Conservation (phyloP, 202 grass and related monocot species). For the Saccharum hybrid region DNA sequence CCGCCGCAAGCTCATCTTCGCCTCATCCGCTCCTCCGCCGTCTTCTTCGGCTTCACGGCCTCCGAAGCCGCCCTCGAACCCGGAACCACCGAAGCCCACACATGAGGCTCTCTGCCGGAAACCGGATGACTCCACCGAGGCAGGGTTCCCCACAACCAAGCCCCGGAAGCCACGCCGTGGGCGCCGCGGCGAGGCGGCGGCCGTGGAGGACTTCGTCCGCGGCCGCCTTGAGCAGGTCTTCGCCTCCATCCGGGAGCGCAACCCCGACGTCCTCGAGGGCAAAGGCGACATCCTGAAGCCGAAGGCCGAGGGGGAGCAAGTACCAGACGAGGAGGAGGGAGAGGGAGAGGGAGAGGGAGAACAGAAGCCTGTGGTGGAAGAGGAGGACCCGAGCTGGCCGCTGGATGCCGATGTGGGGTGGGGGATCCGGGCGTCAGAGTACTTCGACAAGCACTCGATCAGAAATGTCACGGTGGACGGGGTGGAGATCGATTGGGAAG, state of each 20-base stretch:
- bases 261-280: slow-evolving; percentile 58
- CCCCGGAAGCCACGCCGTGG: slow-evolving; percentile 60
- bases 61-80: slow-evolving; percentile 25
- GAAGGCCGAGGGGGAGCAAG: not conserved
- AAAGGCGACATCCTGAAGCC: slow-evolving; percentile 57
- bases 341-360: slow-evolving; percentile 31
- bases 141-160: slow-evolving; percentile 53
- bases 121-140: not conserved
- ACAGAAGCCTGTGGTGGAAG: slow-evolving; percentile 65
- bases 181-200: slow-evolving; percentile 57
- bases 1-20: slow-evolving; percentile 21
- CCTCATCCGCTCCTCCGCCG: slow-evolving; percentile 51
- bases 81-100: not conserved
- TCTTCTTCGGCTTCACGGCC: slow-evolving; percentile 37
- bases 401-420: slow-evolving; percentile 86
- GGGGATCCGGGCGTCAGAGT: slow-evolving; percentile 82
- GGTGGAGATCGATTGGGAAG: slow-evolving; percentile 89
- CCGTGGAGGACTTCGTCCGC: slow-evolving; percentile 81
- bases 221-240: slow-evolving; percentile 75
- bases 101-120: not conserved
- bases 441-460: slow-evolving; percentile 93
- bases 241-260: slow-evolving; percentile 65
- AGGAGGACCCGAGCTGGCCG: slow-evolving; percentile 86
- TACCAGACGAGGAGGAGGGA: slow-evolving; percentile 1
- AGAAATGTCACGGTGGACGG: slow-evolving; percentile 89